phyloP scores from a whole-genome alignment of 768 basidiomycete genomes.

The Grammothele lineata region DNA sequence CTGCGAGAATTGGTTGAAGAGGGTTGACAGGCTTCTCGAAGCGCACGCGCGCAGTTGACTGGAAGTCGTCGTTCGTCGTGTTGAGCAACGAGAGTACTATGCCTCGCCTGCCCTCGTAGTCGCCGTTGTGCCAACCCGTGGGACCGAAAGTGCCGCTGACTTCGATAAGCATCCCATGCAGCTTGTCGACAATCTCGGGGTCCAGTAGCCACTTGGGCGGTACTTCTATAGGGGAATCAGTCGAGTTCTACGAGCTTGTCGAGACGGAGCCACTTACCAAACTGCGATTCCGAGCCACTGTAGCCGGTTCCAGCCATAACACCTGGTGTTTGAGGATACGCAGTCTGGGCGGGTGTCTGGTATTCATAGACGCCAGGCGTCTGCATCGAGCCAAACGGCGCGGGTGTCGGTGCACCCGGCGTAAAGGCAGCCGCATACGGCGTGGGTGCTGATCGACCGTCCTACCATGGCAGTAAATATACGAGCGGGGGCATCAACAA shows the following conservation, averaged over 20 bases:
- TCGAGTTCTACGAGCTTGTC: no score
- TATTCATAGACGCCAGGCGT: constrained; percentile 18
- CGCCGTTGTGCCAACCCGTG: constrained; percentile 22
- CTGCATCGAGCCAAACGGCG: constrained; percentile 12
- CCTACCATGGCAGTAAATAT: no score
- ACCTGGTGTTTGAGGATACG: constrained; percentile 16
- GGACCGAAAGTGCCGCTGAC: constrained; percentile 17
- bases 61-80: constrained; percentile 19
- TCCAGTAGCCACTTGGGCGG: constrained; percentile 22
- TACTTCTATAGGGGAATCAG: constrained; percentile 10
- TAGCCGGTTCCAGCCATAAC: constrained; percentile 8
- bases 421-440: constrained; percentile 24
- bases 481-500: no score
- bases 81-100: constrained; percentile 22
- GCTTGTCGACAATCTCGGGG: constrained; percentile 13
- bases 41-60: constrained; percentile 21
- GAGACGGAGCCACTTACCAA: constrained; percentile 4
- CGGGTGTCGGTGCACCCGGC: constrained; percentile 44
- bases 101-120: constrained; percentile 24
- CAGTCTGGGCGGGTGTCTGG: constrained; percentile 9
- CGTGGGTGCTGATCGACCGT: constrained; percentile 16
- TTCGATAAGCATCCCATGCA: constrained; percentile 19
- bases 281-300: neutral
- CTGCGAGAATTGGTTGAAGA: constrained; percentile 13
- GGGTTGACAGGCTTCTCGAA: constrained; percentile 18